phyloP scores from a whole-genome alignment of 2,329 filamentous ascomycete genomes.

The Iodosphaeria phyllophila region DNA sequence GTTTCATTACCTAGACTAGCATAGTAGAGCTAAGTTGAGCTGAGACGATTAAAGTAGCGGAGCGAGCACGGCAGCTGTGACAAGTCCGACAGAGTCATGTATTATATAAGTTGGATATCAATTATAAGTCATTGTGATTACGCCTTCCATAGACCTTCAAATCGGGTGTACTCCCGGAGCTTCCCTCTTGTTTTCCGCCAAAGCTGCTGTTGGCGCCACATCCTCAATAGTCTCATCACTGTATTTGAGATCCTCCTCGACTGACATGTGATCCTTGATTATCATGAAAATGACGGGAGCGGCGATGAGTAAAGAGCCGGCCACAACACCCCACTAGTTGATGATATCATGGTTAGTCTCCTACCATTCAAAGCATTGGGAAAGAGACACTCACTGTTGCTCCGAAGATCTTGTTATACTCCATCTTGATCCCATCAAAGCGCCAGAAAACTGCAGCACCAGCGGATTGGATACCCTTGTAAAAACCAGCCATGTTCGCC shows the following conservation, averaged over 20 bases:
- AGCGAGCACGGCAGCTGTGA: too few species aligned
- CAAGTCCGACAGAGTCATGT: too few species aligned
- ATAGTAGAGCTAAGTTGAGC: too few species aligned
- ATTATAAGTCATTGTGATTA: too few species aligned
- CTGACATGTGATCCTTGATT: slow-evolving; percentile 61
- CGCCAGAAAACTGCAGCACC: slow-evolving; percentile 62
- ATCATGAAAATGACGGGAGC: slow-evolving; percentile 61
- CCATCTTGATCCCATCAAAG: slow-evolving; percentile 40
- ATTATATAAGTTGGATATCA: too few species aligned
- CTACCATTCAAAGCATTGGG: background rate
- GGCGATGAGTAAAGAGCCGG: slow-evolving; percentile 56
- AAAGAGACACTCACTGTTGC: slow-evolving; percentile 20
- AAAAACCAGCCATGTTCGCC: slow-evolving; percentile 81
- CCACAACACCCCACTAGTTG: slow-evolving; percentile 55
- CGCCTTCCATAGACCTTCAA: too few species aligned
- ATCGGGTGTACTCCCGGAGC: too few species aligned
- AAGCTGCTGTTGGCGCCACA: slow-evolving; percentile 23
- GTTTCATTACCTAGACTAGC: too few species aligned
- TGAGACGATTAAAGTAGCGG: too few species aligned
- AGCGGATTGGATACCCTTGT: slow-evolving; percentile 76
- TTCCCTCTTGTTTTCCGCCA: slow-evolving; percentile 10
- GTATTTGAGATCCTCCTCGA: slow-evolving; percentile 71
- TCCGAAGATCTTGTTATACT: slow-evolving; percentile 56
- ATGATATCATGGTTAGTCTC: background rate
- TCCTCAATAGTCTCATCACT: slow-evolving; percentile 68